Base-by-base conservation (phyloP, 257 asterid genomes). In the Solanum peruvianum region DNA sequence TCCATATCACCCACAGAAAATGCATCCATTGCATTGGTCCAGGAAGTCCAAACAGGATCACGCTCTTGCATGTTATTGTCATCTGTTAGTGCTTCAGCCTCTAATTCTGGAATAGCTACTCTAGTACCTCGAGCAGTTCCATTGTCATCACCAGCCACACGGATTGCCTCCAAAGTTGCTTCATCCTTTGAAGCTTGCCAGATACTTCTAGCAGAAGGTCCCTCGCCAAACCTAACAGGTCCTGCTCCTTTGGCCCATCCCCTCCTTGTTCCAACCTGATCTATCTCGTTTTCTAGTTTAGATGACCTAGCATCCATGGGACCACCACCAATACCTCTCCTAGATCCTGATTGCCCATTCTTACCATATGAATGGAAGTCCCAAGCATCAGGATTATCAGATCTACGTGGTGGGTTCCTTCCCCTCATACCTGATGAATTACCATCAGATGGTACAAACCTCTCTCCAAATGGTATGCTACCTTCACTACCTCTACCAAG, bases 171-270 rank as follows among this genome's bases (percentile, higher is more conserved):
- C 90, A 97, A 88, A 39, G 99, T 97, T 45, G 98, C 98, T 90
- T 97, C 99, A 82, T 97, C 99, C 89, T 96, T 96, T 37, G 99
- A 97, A 91, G 99, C 99, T 93, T 96, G 98, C 99, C 99, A 96
- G 37, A 97, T 98, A 76, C 99, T 96, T 92, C 99, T 93, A 7
- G 99, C 99, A 60, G 99, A 97, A 71, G 99, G 99, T 67, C 99
- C 99, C 93, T 97, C 99, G 13, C 99, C 98, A 77, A 96, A 97
- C 88, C 99, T 90, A 92, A 97, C 91, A 6, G 94, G 96, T 76
- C 92, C 94, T 12, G 88, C 91, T 88, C 97, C 97, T 89, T 95
- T 93, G 70, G 92, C 98, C 98, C 98, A 95, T 76, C 92, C 99
- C 89, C 96, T 92, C 90, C 97, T 88, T 91, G 91, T 91, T 73